phyloP scores from a whole-genome alignment of 306 rosid species.

The Malus asiatica region DNA sequence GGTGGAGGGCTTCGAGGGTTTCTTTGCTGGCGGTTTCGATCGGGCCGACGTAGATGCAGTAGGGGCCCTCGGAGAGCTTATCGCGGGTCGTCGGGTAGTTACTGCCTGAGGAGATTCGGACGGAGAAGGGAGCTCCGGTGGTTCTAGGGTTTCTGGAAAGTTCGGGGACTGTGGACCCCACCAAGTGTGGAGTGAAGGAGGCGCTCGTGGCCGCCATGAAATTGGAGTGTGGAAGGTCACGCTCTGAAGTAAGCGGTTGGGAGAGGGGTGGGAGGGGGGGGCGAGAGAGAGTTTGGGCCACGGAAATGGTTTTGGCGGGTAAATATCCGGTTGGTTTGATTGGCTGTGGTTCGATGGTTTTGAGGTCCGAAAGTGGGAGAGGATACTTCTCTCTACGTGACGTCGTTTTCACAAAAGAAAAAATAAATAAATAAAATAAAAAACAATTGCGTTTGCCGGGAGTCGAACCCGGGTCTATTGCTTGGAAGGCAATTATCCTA shows the following conservation, averaged over 20 bases:
- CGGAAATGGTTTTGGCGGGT: slow-evolving; percentile 33
- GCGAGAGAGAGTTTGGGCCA: slow-evolving; percentile 7
- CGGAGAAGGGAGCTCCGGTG: slow-evolving; percentile 23
- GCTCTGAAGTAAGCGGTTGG: neutral
- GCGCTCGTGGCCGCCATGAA: slow-evolving; percentile 60
- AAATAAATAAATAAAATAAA: no score
- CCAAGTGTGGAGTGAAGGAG: slow-evolving; percentile 29
- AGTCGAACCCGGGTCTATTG: slow-evolving; percentile 63
- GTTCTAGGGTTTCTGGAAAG: slow-evolving; percentile 28
- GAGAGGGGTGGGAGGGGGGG: neutral
- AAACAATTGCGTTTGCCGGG: slow-evolving; percentile 33
- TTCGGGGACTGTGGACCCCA: slow-evolving; percentile 30
- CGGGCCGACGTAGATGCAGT: slow-evolving; percentile 72
- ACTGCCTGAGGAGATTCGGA: slow-evolving; percentile 39
- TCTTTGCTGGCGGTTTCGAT: slow-evolving; percentile 74
- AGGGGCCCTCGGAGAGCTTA: slow-evolving; percentile 41
- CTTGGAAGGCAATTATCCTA: slow-evolving; percentile 64
- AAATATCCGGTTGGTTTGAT: slow-evolving; percentile 19
- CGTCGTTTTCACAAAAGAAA: neutral
- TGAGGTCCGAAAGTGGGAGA: neutral
- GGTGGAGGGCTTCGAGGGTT: slow-evolving; percentile 78
- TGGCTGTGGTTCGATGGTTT: neutral
- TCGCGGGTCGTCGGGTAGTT: slow-evolving; percentile 30
- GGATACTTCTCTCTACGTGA: neutral
- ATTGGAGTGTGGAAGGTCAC: slow-evolving; percentile 17